Conservation (phyloP, 2,329 filamentous ascomycete species). For the Cordyceps farinosa region DNA sequence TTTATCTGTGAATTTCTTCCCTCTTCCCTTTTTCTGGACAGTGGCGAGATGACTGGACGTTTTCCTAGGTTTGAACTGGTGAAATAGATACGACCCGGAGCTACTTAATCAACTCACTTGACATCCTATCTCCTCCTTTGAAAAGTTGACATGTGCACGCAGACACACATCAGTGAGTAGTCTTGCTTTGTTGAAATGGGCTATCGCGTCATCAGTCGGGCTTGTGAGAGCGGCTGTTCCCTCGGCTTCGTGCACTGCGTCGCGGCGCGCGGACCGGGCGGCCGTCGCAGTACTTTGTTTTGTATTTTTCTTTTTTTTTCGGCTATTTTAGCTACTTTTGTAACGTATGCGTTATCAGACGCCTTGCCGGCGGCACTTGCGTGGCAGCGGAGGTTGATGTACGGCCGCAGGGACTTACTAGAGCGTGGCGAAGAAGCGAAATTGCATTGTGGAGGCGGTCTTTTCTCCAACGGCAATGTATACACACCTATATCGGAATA, state of each 20-base stretch:
- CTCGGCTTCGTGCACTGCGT: neutral
- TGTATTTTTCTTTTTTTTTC: neutral
- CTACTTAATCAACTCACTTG: conserved; percentile 7
- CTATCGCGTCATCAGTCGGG: no score
- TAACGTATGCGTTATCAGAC: neutral
- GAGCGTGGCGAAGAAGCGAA: neutral
- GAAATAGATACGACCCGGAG: neutral
- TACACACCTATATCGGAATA: no score
- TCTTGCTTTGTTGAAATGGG: no score
- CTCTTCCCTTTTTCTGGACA: neutral
- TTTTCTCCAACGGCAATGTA: no score
- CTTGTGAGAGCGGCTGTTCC: no score
- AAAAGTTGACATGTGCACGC: no score
- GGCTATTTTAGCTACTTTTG: neutral
- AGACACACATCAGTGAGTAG: no score
- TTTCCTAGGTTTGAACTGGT: conserved; percentile 1
- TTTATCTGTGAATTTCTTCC: neutral
- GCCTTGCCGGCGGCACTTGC: neutral
- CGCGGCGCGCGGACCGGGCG: neutral
- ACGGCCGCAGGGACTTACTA: neutral
- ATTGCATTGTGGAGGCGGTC: no score
- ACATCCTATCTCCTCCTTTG: neutral
- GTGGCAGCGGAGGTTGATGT: neutral
- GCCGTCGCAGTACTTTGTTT: no score
- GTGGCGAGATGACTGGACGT: conserved; percentile 7